A percentile compares a stretch with the other conserved stretches of the same genome.
phyloP scores from a whole-genome alignment of 192 early-diverging fungal species.

The Allomyces macrogynus region DNA sequence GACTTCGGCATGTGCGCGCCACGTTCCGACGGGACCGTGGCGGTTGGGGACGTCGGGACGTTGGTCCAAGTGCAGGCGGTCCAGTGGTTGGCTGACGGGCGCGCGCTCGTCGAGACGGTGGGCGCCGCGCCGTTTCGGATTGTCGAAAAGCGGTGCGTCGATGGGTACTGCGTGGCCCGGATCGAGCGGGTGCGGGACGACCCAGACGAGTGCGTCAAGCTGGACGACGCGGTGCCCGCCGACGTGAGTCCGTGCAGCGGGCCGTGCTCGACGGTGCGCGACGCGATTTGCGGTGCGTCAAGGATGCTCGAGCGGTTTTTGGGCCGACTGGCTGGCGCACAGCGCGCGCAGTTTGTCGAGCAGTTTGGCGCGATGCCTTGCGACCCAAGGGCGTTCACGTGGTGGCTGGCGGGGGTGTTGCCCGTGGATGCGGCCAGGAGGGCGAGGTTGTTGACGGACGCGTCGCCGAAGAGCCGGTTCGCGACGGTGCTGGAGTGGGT shows the following conservation, averaged over 20 bases:
- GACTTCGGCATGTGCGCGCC: slow-evolving; percentile 32
- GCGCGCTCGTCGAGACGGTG: slow-evolving; percentile 25
- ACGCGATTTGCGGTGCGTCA: neutral
- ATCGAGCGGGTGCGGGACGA: too few species aligned
- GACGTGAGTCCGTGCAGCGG: neutral
- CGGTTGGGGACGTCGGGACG: slow-evolving; percentile 24
- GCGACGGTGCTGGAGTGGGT: slow-evolving; percentile 23
- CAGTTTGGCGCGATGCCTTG: slow-evolving; percentile 19
- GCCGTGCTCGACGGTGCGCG: neutral
- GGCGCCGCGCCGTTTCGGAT: slow-evolving; percentile 23
- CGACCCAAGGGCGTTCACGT: slow-evolving; percentile 16
- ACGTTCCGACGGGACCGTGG: slow-evolving; percentile 4
- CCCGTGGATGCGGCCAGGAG: slow-evolving; percentile 22
- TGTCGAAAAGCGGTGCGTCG: neutral
- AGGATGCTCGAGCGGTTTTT: neutral
- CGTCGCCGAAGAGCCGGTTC: slow-evolving; percentile 20
- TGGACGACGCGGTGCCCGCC: neutral
- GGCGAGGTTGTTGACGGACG: slow-evolving; percentile 13
- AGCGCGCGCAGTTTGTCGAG: neutral
- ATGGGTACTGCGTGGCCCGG: too few species aligned
- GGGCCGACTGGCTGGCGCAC: neutral
- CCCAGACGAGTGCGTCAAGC: slow-evolving; percentile 4
- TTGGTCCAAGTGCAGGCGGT: slow-evolving; percentile 20
- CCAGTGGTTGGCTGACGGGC: slow-evolving; percentile 23
- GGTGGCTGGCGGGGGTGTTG: slow-evolving; percentile 28